Evolutionary conservation across 352 stramenopile genomes (phyloP).

Genomic region (Plasmopara muralis): DNA sequence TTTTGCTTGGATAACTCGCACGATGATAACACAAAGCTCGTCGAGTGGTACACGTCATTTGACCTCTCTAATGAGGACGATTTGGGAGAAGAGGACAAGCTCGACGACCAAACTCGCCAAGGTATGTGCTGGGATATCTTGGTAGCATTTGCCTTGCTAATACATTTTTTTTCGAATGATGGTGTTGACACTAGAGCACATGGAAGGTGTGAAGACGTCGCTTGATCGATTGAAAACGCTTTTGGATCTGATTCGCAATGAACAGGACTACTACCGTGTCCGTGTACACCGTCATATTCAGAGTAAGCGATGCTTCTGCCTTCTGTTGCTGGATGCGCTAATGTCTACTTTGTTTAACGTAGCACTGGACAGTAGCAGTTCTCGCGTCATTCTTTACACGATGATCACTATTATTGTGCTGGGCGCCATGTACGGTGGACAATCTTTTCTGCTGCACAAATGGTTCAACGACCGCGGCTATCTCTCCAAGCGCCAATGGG

Average conservation of each 20-base stretch:
- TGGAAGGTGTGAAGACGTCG: slow-evolving; percentile 55
- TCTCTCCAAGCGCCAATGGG: slow-evolving; percentile 66
- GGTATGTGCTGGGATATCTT: slow-evolving; percentile 24
- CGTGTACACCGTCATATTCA: slow-evolving; percentile 62
- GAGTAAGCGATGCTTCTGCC: slow-evolving; percentile 35
- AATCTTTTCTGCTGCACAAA: slow-evolving; percentile 79
- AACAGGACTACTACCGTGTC: slow-evolving; percentile 72
- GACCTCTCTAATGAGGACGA: slow-evolving; percentile 74
- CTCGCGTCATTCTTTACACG: slow-evolving; percentile 74
- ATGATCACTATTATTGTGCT: slow-evolving; percentile 59
- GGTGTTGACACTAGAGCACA: slow-evolving; percentile 42
- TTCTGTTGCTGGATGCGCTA: slow-evolving; percentile 2
- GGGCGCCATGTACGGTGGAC: slow-evolving; percentile 58
- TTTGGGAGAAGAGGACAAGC: slow-evolving; percentile 63
- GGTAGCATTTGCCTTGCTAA: neutral
- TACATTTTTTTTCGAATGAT: neutral
- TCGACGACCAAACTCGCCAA: slow-evolving; percentile 55
- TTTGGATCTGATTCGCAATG: slow-evolving; percentile 64
- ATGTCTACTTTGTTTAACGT: slow-evolving; percentile 6
- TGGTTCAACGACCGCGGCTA: slow-evolving; percentile 78
- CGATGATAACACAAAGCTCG: slow-evolving; percentile 52
- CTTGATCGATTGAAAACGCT: slow-evolving; percentile 53
- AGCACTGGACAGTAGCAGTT: slow-evolving; percentile 76
- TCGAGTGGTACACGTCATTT: slow-evolving; percentile 81
- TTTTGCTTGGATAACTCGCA: slow-evolving; percentile 80